phyloP scores from a whole-genome alignment of 208 protist genomes.

The Trypanosomatidae sp. region DNA sequence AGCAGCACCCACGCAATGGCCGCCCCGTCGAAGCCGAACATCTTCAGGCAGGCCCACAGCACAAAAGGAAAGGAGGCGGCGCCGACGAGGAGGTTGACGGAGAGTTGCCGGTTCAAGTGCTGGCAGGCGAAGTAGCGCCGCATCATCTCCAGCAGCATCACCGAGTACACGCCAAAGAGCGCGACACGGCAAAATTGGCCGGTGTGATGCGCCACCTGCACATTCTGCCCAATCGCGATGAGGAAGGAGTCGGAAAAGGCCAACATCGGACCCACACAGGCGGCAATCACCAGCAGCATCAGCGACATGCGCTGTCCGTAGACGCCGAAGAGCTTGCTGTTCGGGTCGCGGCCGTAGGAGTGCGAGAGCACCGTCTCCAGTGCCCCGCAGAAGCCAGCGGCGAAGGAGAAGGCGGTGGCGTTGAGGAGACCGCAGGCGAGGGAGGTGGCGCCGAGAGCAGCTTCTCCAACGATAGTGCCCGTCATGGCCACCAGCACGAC shows the following conservation, averaged over 20 bases:
- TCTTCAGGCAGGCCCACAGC: slow-evolving; percentile 38
- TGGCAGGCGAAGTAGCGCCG: slow-evolving; percentile 85
- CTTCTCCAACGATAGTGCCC: slow-evolving; percentile 50
- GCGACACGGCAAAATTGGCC: slow-evolving; percentile 63
- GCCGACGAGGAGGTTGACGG: slow-evolving; percentile 50
- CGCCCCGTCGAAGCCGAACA: slow-evolving; percentile 54
- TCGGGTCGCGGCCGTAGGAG: slow-evolving; percentile 62
- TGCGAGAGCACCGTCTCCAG: slow-evolving; percentile 81
- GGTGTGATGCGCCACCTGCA: slow-evolving; percentile 43
- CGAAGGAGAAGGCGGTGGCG: slow-evolving; percentile 64
- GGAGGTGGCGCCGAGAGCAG: slow-evolving; percentile 57
- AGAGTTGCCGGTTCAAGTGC: slow-evolving; percentile 65
- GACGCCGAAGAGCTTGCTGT: slow-evolving; percentile 75
- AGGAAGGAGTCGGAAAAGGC: slow-evolving; percentile 61
- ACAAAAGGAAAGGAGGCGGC: slow-evolving; percentile 59
- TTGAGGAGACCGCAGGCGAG: slow-evolving; percentile 76
- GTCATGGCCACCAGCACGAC: slow-evolving; percentile 55
- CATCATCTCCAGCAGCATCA: slow-evolving; percentile 79
- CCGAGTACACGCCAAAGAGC: slow-evolving; percentile 57
- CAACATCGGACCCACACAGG: slow-evolving; percentile 50
- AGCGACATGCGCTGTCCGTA: slow-evolving; percentile 79
- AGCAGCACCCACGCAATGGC: slow-evolving; percentile 63
- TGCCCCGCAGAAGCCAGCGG: slow-evolving; percentile 65
- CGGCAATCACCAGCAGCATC: slow-evolving; percentile 63
- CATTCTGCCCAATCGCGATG: slow-evolving; percentile 51